These are phyloP conservation scores for Colletotrichum falcatum DNA, from an alignment of 2,329 filamentous ascomycete species.

Conservation along the genomic window DNA sequence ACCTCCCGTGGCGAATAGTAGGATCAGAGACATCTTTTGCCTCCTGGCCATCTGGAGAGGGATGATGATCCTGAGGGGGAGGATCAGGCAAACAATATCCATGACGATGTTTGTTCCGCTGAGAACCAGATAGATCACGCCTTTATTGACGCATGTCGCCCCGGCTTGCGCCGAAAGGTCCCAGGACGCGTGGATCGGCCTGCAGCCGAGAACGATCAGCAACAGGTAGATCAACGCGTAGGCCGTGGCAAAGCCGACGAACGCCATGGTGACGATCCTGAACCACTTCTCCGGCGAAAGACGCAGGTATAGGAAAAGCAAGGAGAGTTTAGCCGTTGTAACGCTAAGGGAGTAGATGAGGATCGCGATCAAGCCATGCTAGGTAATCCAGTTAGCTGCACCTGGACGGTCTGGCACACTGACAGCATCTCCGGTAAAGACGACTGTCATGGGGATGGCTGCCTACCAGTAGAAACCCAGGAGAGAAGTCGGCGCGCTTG, in stretches of 20 bases:
- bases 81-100: slow-evolving; percentile 36
- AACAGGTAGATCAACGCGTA: slow-evolving; percentile 45
- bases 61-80: slow-evolving; percentile 36
- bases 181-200: slow-evolving; percentile 32
- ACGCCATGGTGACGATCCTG: slow-evolving; percentile 47
- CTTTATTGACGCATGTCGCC: slow-evolving; percentile 29
- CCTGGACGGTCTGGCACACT: background rate
- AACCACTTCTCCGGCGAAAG: slow-evolving; percentile 47
- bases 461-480: slow-evolving; percentile 25
- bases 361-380: slow-evolving; percentile 18
- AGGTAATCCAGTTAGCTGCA: background rate
- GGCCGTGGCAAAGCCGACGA: slow-evolving; percentile 47
- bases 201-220: slow-evolving; percentile 42
- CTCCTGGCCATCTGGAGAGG: slow-evolving; percentile 36
- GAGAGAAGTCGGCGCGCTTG: slow-evolving; percentile 19
- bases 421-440: background rate
- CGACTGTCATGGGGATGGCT: background rate
- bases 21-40: slow-evolving; percentile 34
- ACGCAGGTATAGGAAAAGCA: slow-evolving; percentile 38
- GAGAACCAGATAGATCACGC: slow-evolving; percentile 25
- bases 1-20: slow-evolving; percentile 34
- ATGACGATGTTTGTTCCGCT: slow-evolving; percentile 38
- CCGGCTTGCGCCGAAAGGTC: slow-evolving; percentile 1
- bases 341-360: slow-evolving; percentile 36
- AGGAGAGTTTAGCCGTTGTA: slow-evolving; percentile 40